These are phyloP conservation scores for Cordyceps cateniannulata DNA, from an alignment of 2,329 filamentous ascomycete genomes.

Conservation along the genomic window DNA sequence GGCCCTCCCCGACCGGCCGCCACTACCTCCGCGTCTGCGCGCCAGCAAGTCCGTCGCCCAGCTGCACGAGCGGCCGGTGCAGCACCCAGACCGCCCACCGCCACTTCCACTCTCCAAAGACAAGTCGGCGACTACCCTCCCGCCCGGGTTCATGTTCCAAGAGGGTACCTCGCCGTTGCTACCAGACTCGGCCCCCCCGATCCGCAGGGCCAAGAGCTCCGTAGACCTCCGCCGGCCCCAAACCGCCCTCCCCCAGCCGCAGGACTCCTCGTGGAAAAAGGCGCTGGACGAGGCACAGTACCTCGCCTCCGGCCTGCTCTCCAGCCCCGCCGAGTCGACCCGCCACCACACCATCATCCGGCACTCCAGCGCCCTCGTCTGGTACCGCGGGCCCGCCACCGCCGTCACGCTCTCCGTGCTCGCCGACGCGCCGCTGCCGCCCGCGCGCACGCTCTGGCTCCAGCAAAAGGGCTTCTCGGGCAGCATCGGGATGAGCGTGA, in stretches of 20 bases:
- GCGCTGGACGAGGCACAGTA: slow-evolving; percentile 54
- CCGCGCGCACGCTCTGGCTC: slow-evolving; percentile 56
- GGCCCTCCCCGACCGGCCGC: neutral
- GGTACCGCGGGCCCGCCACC: slow-evolving; percentile 60
- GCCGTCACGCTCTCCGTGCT: slow-evolving; percentile 60
- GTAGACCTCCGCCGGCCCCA: slow-evolving; percentile 16
- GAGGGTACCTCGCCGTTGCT: neutral
- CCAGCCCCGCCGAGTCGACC: slow-evolving; percentile 57
- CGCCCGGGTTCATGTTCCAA: slow-evolving; percentile 10
- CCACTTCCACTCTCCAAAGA: neutral
- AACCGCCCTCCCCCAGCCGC: slow-evolving; percentile 16
- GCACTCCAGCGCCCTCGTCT: slow-evolving; percentile 57
- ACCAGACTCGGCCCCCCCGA: neutral
- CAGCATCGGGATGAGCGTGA: slow-evolving; percentile 60
- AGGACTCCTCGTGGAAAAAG: too few relatives aligned
- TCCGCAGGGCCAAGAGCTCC: slow-evolving; percentile 27
- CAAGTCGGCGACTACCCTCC: neutral
- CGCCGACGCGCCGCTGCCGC: slow-evolving; percentile 48
- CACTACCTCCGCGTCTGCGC: slow-evolving; percentile 12
- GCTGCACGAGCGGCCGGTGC: slow-evolving; percentile 1
- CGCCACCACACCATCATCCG: slow-evolving; percentile 61
- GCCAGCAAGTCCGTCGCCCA: slow-evolving; percentile 15
- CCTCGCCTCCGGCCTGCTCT: slow-evolving; percentile 58
- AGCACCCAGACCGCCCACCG: neutral
- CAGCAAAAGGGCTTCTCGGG: slow-evolving; percentile 64